These are phyloP conservation scores for Ottelia alismoides DNA, from an alignment of 106 monocot genomes.

Conservation along the genomic window DNA sequence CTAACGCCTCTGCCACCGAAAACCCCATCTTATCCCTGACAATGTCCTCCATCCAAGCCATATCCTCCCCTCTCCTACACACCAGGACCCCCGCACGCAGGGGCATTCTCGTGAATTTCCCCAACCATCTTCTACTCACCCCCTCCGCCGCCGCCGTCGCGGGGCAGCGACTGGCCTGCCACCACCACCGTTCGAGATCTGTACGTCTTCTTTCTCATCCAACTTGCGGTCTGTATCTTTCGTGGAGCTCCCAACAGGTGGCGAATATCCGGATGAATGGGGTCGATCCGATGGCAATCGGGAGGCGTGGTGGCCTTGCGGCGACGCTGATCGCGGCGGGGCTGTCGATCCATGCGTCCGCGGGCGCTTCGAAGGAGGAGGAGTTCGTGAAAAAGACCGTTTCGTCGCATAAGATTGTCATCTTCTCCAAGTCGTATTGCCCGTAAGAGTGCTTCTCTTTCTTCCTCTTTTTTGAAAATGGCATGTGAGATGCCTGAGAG, in stretches of 20 bases:
- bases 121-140: not conserved
- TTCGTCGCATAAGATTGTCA: constrained; percentile 44
- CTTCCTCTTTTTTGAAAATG: no score
- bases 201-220: not conserved
- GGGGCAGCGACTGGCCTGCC: not conserved
- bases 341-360: constrained; percentile 4
- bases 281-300: constrained; percentile 6
- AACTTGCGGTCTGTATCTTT: not conserved
- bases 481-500: no score
- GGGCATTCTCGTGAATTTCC: constrained; percentile 4
- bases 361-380: constrained; percentile 19
- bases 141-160: not conserved
- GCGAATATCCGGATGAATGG: not conserved
- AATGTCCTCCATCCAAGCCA: not conserved
- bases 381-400: constrained; percentile 57
- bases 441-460: no score
- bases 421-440: constrained; percentile 88
- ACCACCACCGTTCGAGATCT: not conserved
- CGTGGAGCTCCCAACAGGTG: not conserved
- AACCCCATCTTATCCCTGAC: no score
- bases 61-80: constrained; percentile 1
- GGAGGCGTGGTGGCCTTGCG: constrained; percentile 12
- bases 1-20: no score
- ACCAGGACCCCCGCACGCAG: not conserved
- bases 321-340: constrained; percentile 12